Evolutionary conservation across 768 basidiomycete species (phyloP).

Genomic region (Collybiopsis confluens): DNA sequence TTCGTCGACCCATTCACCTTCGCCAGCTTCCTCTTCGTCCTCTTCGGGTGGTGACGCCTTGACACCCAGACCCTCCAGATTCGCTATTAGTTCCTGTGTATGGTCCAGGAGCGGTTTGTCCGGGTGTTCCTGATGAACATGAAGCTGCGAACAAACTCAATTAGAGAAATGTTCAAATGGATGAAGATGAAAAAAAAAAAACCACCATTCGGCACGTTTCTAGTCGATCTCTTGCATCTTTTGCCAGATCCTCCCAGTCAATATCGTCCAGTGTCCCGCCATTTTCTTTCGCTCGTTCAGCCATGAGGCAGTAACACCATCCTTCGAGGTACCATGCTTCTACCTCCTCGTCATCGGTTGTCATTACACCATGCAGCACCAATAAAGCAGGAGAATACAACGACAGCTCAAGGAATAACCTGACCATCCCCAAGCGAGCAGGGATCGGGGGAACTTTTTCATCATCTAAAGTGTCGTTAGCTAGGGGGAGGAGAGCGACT

Average conservation of each 20-base stretch:
- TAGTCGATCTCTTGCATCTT: constrained; percentile 62
- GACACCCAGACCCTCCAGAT: constrained; percentile 66
- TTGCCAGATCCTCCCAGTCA: constrained; percentile 13
- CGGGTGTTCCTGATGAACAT: constrained; percentile 64
- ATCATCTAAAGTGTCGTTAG: constrained; percentile 43
- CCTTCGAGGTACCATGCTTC: constrained; percentile 95
- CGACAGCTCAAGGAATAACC: constrained; percentile 74
- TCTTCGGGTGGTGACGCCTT: constrained; percentile 56
- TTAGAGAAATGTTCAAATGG: not conserved
- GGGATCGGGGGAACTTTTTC: constrained; percentile 67
- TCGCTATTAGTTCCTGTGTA: constrained; percentile 64
- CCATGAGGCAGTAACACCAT: constrained; percentile 88
- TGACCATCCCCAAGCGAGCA: constrained; percentile 68
- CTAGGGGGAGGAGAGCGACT: not conserved
- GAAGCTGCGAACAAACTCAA: constrained; percentile 44
- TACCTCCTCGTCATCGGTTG: constrained; percentile 78
- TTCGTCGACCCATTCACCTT: constrained; percentile 45
- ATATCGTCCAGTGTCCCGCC: constrained; percentile 37
- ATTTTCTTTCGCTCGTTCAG: constrained; percentile 62
- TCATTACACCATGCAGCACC: constrained; percentile 75
- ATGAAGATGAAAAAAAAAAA: constrained; percentile 11
- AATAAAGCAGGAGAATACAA: constrained; percentile 69
- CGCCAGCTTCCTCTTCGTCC: constrained; percentile 42
- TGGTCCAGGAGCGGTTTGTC: constrained; percentile 78
- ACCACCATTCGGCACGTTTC: constrained; percentile 78